Evolutionary conservation across 768 basidiomycete genomes (phyloP), one percentile per base, ranked within the genome.

Genomic region (Leccinum variicolor): DNA sequence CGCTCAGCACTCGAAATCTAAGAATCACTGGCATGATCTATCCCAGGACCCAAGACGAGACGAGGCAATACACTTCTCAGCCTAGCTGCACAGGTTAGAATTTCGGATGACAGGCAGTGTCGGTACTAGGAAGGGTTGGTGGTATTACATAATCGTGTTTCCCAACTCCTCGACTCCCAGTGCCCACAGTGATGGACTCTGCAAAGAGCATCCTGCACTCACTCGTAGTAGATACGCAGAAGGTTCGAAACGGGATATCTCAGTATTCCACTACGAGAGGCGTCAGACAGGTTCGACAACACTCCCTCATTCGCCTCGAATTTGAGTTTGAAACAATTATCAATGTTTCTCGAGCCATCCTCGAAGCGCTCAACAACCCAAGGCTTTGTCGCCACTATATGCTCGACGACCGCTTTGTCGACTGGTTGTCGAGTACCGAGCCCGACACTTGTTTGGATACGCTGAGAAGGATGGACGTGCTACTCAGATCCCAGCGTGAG

Each of bases 241-340:
- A 45, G 4, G 15, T 62, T 4, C 52, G 14, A 10, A 52, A 31
- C 2, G 23, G 33, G 1, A 50, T 15, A 4, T 3, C 28, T 14
- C 45, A 10, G 19, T 53, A 57, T 57, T 51, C 52, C 6, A 21
- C 36, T 4, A 4, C 31, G 4, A 58, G 15, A 25, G 41, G 21
- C 10, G 17, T 59, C 47, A 46, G 56, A 28, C 50, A 52, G 31
- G 28, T 64, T 15, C 14, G 21, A 23, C 48, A 55, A 9, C 33
- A 59, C 47, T 53, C 62, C 19, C 53, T 64, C 19, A 21, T 59
- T 41, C 33, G 41, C 13, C 50, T 55, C 23, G 46, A 58, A 21
- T 28, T 25, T 23, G 47, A 63, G 11, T 23, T 63, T 15, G 53
- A 58, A 19, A 29, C 56, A 17, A 53, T 58, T 19, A 19, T n/a